Conservation (phyloP, 2,329 filamentous ascomycete species). For the Neonectria sp. region DNA sequence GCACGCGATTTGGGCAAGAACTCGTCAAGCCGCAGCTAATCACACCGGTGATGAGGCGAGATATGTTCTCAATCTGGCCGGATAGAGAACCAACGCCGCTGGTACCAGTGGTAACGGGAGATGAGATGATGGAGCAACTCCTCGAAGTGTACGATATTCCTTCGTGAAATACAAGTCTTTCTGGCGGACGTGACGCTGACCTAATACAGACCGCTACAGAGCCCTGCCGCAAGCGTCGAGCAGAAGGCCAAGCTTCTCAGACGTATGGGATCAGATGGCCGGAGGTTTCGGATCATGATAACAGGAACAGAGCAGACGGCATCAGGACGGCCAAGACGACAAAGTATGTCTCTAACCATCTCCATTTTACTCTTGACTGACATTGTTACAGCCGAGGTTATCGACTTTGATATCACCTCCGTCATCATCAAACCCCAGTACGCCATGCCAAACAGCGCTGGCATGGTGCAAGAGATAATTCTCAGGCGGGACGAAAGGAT, state of each 20-base stretch:
- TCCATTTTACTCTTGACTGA: conserved; percentile 22
- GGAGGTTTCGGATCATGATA: conserved; percentile 47
- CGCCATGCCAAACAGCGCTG: conserved; percentile 43
- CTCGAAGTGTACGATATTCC: conserved; percentile 43
- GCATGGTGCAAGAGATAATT: conserved; percentile 47
- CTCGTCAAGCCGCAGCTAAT: conserved; percentile 45
- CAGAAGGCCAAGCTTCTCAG: conserved; percentile 46
- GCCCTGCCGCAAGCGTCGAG: conserved; percentile 36
- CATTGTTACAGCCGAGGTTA: conserved; percentile 37
- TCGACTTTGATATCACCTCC: conserved; percentile 52
- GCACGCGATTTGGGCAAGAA: conserved; percentile 47
- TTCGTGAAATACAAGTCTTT: no score
- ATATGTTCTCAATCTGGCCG: conserved; percentile 51
- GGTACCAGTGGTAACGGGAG: conserved; percentile 50
- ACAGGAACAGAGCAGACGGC: conserved; percentile 41
- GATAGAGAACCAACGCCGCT: conserved; percentile 46
- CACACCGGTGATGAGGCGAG: conserved; percentile 33
- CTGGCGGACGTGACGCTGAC: conserved; percentile 22
- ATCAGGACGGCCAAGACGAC: conserved; percentile 40
- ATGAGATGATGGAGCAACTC: conserved; percentile 53
- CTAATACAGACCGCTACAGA: conserved; percentile 36
- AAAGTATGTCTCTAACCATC: conserved; percentile 33
- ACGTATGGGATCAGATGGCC: conserved; percentile 47
- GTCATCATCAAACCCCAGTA: conserved; percentile 49
- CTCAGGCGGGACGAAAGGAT: conserved; percentile 50